Evolutionary conservation across 2,329 filamentous ascomycete genomes (phyloP).

Genomic region (Trichophyton verrucosum): DNA sequence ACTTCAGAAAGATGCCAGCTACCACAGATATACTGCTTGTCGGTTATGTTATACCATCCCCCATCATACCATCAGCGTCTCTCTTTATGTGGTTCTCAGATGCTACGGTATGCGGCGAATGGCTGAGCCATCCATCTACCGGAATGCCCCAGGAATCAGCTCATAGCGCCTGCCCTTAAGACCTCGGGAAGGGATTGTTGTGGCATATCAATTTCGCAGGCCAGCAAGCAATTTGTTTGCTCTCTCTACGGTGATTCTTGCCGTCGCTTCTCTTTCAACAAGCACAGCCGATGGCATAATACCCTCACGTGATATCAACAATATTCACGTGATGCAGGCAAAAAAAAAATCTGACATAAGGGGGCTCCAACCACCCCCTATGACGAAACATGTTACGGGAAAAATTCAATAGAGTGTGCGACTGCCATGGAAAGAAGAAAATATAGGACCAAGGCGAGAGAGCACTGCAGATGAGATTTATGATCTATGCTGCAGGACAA

Average conservation of each 20-base stretch:
- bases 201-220: no score
- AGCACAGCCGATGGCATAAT: neutral
- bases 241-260: neutral
- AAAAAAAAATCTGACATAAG: neutral
- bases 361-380: neutral
- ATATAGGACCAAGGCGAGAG: neutral
- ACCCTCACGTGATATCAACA: neutral
- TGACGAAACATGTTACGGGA: neutral
- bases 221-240: neutral
- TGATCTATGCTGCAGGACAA: neutral
- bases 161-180: no score
- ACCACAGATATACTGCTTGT: no score
- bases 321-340: neutral
- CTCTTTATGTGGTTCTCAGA: no score
- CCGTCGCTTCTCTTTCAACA: neutral
- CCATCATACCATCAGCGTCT: no score
- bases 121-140: no score
- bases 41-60: no score
- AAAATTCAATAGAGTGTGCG: constrained; percentile 2
- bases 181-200: no score
- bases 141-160: no score
- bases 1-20: no score
- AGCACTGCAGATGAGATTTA: neutral
- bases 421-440: neutral
- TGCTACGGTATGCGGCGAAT: no score